These are phyloP conservation scores for Sisymbrium altissimum DNA, from an alignment of 345 rosid genomes.

Conservation along the genomic window DNA sequence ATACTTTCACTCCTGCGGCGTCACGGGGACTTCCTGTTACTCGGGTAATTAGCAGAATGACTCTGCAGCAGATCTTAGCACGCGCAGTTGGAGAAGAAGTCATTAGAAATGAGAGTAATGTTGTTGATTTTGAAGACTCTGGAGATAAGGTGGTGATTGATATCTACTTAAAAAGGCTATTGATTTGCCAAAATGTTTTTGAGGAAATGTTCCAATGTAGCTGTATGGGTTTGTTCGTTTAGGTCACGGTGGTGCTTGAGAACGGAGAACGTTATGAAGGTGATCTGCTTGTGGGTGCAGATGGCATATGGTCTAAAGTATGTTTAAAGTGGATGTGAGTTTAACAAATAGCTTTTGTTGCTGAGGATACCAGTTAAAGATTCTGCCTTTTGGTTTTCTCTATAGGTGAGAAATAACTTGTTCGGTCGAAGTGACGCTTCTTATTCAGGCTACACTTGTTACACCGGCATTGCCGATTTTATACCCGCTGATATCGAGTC, in stretches of 20 bases:
- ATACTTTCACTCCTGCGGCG: constrained; percentile 90
- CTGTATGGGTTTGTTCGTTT: constrained; percentile 26
- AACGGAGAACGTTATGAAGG: constrained; percentile 71
- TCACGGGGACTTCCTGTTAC: constrained; percentile 91
- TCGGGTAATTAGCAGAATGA: constrained; percentile 85
- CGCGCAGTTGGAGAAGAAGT: constrained; percentile 77
- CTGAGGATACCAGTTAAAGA: not conserved
- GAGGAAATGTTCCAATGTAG: not conserved
- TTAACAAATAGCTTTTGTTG: not conserved
- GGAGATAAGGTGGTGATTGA: constrained; percentile 58
- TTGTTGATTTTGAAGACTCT: constrained; percentile 75
- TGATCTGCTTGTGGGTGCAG: constrained; percentile 90
- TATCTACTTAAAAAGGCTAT: not conserved
- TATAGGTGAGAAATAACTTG: constrained; percentile 74
- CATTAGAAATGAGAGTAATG: constrained; percentile 74
- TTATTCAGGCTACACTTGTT: constrained; percentile 91
- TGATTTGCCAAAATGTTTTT: not conserved
- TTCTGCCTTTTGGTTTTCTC: constrained; percentile 9
- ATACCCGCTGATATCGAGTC: constrained; percentile 87
- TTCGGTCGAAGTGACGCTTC: constrained; percentile 70
- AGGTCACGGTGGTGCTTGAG: constrained; percentile 83
- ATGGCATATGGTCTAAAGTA: constrained; percentile 99
- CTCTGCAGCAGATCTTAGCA: constrained; percentile 79
- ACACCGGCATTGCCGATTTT: constrained; percentile 92
- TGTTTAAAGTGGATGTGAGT: not conserved